Conservation (phyloP, 2,329 filamentous ascomycete species). For the Exserohilum turcica region DNA sequence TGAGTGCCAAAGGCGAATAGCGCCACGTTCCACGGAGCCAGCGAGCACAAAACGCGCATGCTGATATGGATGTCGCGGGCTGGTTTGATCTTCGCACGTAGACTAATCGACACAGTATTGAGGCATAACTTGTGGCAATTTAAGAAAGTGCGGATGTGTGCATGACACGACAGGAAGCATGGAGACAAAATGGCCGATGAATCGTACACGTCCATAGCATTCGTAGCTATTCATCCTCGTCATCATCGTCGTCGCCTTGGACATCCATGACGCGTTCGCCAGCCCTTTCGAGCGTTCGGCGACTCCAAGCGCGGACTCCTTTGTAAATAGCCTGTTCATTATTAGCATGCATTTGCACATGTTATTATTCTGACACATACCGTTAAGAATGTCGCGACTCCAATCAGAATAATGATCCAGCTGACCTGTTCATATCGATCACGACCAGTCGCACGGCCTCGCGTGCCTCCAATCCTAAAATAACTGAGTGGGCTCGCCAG, state of each 20-base stretch:
- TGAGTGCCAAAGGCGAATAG: conserved; percentile 32
- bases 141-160: conserved; percentile 79
- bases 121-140: conserved; percentile 77
- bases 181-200: background rate
- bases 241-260: conserved; percentile 63
- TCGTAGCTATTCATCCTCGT: conserved; percentile 51
- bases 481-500: conserved; percentile 77
- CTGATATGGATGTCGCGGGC: conserved; percentile 35
- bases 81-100: conserved; percentile 78
- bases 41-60: conserved; percentile 43
- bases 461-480: conserved; percentile 67
- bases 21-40: conserved; percentile 35
- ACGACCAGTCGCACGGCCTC: conserved; percentile 69
- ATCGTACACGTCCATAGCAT: conserved; percentile 1
- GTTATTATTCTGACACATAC: conserved; percentile 56
- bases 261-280: conserved; percentile 85
- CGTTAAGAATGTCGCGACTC: conserved; percentile 77
- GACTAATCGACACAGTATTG: conserved; percentile 95
- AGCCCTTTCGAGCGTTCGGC: conserved; percentile 73
- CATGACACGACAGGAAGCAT: background rate
- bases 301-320: conserved; percentile 74
- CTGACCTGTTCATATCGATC: conserved; percentile 79
- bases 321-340: conserved; percentile 75
- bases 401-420: conserved; percentile 78
- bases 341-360: conserved; percentile 13